A percentile compares a stretch with the other conserved stretches of the same genome.
phyloP scores from a whole-genome alignment of 2,329 filamentous ascomycete genomes.

The Botryosphaeria dothidea region DNA sequence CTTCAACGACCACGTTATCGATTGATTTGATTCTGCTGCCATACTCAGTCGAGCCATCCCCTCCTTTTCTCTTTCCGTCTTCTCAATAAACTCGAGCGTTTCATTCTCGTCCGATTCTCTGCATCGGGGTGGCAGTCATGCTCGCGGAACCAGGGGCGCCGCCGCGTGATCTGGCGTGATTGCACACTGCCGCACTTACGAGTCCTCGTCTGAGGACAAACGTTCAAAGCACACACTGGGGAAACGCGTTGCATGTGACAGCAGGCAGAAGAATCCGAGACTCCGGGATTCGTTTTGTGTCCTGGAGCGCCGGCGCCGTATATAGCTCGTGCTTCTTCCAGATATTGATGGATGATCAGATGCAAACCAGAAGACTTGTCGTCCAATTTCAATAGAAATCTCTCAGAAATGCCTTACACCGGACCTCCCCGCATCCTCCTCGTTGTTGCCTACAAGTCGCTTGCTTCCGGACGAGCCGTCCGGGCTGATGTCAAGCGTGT shows the following conservation, averaged over 20 bases:
- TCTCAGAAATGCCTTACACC: background rate
- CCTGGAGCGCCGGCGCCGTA: background rate
- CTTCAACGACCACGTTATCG: background rate
- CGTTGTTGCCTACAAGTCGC: background rate
- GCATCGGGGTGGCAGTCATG: too few relatives aligned
- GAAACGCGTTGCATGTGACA: background rate
- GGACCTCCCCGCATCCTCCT: slow-evolving; percentile 4
- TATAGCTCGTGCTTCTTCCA: background rate
- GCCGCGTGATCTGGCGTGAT: background rate
- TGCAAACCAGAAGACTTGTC: too few relatives aligned
- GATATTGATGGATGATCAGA: too few relatives aligned
- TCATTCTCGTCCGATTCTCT: background rate
- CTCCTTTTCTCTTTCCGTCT: background rate
- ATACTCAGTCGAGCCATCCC: background rate
- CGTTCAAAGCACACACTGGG: background rate
- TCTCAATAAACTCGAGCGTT: background rate
- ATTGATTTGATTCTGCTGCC: background rate
- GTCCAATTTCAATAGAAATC: background rate
- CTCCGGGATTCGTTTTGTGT: background rate
- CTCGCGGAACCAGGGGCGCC: background rate
- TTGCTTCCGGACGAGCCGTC: background rate
- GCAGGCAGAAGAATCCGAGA: background rate
- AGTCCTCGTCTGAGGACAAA: background rate
- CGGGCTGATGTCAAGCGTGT: background rate
- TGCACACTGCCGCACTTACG: background rate